phyloP scores from a whole-genome alignment of 1,284 basidiomycete genomes.

The Naganishia sp. region DNA sequence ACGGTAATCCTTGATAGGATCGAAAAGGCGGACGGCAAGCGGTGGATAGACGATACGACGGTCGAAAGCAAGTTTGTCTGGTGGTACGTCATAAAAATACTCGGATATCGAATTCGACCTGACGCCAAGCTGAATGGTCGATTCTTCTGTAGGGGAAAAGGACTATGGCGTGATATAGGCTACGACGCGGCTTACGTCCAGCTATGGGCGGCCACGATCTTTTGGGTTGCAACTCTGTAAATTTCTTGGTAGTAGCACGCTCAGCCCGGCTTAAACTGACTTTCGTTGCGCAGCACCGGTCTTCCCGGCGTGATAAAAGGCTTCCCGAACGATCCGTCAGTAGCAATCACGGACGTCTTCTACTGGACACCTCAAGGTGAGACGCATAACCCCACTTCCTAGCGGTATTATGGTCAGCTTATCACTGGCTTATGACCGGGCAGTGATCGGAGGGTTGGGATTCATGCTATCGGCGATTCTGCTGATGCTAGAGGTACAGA shows the following conservation, averaged over 20 bases:
- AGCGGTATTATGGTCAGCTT: neutral
- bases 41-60: slow-evolving; percentile 15
- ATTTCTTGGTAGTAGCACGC: neutral
- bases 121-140: neutral
- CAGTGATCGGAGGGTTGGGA: slow-evolving; percentile 63
- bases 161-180: slow-evolving; percentile 61
- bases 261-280: too few relatives aligned
- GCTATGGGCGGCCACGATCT: slow-evolving; percentile 60
- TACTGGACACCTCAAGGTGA: slow-evolving; percentile 58
- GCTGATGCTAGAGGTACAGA: slow-evolving; percentile 63
- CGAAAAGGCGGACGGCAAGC: slow-evolving; percentile 1
- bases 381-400: neutral
- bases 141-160: slow-evolving; percentile 51
- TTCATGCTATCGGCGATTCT: slow-evolving; percentile 61
- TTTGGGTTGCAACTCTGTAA: slow-evolving; percentile 61
- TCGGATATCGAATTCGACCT: too few relatives aligned
- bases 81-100: slow-evolving; percentile 33
- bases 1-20: neutral
- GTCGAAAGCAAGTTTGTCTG: slow-evolving; percentile 39
- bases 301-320: slow-evolving; percentile 59
- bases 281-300: slow-evolving; percentile 51
- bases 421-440: slow-evolving; percentile 29
- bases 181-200: slow-evolving; percentile 61
- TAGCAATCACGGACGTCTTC: slow-evolving; percentile 50
- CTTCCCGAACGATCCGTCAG: slow-evolving; percentile 48